These are phyloP conservation scores for Sporothrix curviconia DNA, from an alignment of 2,329 filamentous ascomycete species.

Conservation along the genomic window DNA sequence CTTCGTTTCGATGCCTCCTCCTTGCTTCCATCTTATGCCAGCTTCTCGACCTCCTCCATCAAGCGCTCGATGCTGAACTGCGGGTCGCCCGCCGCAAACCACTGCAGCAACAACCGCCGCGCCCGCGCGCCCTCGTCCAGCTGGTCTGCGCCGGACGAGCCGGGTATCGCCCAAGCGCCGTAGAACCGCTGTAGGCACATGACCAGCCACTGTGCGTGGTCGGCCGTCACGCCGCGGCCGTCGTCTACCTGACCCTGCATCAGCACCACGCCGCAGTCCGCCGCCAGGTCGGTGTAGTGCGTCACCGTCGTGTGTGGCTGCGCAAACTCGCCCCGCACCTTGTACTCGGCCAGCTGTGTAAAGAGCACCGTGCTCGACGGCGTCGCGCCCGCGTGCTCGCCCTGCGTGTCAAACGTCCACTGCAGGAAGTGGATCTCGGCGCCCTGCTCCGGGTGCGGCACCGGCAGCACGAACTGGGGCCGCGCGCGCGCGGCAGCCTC, in stretches of 20 bases:
- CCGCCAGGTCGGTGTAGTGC: slow-evolving; percentile 75
- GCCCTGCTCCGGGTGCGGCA: slow-evolving; percentile 61
- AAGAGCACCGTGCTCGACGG: slow-evolving; percentile 75
- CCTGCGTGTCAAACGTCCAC: slow-evolving; percentile 71
- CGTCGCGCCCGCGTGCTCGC: slow-evolving; percentile 28
- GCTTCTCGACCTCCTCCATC: slow-evolving; percentile 81
- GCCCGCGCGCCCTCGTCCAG: slow-evolving; percentile 50
- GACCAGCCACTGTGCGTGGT: slow-evolving; percentile 82
- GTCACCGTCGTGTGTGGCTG: slow-evolving; percentile 91
- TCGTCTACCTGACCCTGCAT: slow-evolving; percentile 78
- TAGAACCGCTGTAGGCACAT: slow-evolving; percentile 97
- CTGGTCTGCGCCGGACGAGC: slow-evolving; percentile 27
- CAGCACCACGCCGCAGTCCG: slow-evolving; percentile 70
- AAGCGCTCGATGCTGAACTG: slow-evolving; percentile 78
- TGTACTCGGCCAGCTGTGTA: slow-evolving; percentile 89
- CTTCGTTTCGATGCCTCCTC: not conserved
- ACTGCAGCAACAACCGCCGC: slow-evolving; percentile 66
- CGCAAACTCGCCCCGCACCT: slow-evolving; percentile 80
- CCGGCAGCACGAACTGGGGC: slow-evolving; percentile 85
- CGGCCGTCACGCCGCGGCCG: slow-evolving; percentile 65
- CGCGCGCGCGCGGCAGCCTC: slow-evolving; percentile 62
- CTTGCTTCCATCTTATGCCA: slow-evolving; percentile 38
- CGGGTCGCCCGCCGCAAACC: slow-evolving; percentile 73
- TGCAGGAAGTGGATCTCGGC: slow-evolving; percentile 95
- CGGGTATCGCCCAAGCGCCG: slow-evolving; percentile 49